A percentile compares a stretch with the other conserved stretches of the same genome.
Conservation (phyloP, 2,329 filamentous ascomycete genomes). For the Fusarium nygamai region DNA sequence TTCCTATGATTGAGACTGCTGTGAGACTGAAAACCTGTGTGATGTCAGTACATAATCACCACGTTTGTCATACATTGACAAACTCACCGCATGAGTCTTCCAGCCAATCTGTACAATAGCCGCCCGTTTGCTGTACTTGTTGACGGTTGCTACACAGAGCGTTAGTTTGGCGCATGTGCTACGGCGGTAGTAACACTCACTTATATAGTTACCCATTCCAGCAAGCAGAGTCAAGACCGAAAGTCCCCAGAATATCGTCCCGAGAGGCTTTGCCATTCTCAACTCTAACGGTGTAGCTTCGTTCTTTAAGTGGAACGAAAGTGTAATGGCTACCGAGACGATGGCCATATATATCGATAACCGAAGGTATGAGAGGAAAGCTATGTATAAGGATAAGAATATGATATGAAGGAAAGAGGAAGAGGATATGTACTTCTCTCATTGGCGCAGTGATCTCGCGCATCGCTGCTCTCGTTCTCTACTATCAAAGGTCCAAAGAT, state of each 20-base stretch:
- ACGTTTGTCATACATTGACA: neutral
- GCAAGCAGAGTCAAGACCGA: conserved; percentile 79
- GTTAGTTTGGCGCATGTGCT: neutral
- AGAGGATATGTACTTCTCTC: conserved; percentile 67
- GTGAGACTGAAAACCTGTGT: conserved; percentile 69
- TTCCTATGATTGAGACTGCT: conserved; percentile 70
- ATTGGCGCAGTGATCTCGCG: conserved; percentile 81
- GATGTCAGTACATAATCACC: neutral
- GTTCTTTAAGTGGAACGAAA: conserved; percentile 90
- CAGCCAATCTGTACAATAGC: conserved; percentile 93
- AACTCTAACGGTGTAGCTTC: conserved; percentile 76
- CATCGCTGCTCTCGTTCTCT: conserved; percentile 78
- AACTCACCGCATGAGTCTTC: conserved; percentile 83
- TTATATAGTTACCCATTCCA: conserved; percentile 88
- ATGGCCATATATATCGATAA: conserved; percentile 91
- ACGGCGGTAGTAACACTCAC: conserved; percentile 53
- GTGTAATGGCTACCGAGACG: conserved; percentile 87
- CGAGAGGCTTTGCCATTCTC: conserved; percentile 83
- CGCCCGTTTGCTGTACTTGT: conserved; percentile 79
- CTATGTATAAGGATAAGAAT: conserved; percentile 45
- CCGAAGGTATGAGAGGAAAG: conserved; percentile 90
- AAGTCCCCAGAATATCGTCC: conserved; percentile 87
- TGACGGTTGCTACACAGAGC: conserved; percentile 66
- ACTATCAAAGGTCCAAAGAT: conserved; percentile 75
- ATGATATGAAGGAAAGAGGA: neutral